Percentiles rank a stretch among this genome's conserved stretches.
These are phyloP conservation scores for Blastobotrys parvus DNA, from an alignment of 805 yeast genomes.

Conservation along the genomic window DNA sequence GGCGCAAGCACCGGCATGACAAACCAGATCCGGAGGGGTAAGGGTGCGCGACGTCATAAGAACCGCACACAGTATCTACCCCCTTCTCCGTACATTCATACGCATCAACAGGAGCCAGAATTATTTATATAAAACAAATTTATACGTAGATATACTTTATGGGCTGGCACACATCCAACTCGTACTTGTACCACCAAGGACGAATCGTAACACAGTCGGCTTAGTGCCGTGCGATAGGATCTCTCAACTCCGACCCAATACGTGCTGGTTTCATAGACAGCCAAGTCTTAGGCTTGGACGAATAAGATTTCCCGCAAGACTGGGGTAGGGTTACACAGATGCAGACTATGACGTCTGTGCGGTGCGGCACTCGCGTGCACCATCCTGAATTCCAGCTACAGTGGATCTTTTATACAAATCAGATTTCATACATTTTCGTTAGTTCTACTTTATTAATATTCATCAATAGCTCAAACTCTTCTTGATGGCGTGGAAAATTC, in stretches of 20 bases:
- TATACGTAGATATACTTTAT: no score
- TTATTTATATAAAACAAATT: no score
- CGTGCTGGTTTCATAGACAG: no score
- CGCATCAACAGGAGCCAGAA: neutral
- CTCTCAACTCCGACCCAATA: no score
- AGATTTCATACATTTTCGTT: no score
- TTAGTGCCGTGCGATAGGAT: no score
- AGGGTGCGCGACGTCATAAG: neutral
- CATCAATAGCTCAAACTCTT: constrained; percentile 20
- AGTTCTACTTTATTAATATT: neutral
- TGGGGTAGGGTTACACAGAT: neutral
- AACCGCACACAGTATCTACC: neutral
- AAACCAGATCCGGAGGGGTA: neutral
- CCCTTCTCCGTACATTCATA: neutral
- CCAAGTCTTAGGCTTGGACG: neutral
- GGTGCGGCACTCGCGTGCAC: no score
- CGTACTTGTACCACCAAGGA: no score
- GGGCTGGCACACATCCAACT: no score
- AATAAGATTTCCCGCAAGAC: neutral
- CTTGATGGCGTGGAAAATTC: constrained; percentile 25
- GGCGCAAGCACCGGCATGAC: neutral
- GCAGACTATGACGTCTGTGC: neutral
- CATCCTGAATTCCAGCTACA: neutral
- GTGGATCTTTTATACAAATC: neutral
- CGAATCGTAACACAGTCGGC: no score